Evolutionary conservation across 805 yeast species (phyloP).

Genomic region (Blastobotrys chiropterorum): DNA sequence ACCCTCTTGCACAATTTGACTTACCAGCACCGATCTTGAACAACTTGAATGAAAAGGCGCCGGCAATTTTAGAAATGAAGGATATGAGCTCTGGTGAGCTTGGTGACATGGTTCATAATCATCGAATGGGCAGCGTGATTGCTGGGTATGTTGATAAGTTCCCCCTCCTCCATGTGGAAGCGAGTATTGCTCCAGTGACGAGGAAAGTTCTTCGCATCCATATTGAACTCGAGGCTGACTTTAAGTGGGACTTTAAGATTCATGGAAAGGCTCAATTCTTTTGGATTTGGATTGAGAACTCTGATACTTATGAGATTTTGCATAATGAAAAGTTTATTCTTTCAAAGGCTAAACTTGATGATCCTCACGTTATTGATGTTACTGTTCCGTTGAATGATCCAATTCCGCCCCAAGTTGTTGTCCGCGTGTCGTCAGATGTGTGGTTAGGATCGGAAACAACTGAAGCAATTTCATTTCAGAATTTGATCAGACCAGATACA

Average conservation of each 20-base stretch:
- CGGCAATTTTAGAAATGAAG: slow-evolving; percentile 64
- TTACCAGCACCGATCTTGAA: slow-evolving; percentile 57
- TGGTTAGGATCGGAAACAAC: slow-evolving; percentile 85
- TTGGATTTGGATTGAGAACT: slow-evolving; percentile 90
- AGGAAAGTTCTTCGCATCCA: slow-evolving; percentile 79
- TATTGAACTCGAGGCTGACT: slow-evolving; percentile 63
- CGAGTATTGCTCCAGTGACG: slow-evolving; percentile 86
- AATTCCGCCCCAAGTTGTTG: slow-evolving; percentile 79
- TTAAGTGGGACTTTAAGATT: slow-evolving; percentile 72
- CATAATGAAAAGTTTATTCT: slow-evolving; percentile 80
- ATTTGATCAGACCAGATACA: slow-evolving; percentile 79
- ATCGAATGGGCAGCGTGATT: slow-evolving; percentile 60
- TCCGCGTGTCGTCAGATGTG: slow-evolving; percentile 71
- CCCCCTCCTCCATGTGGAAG: slow-evolving; percentile 68
- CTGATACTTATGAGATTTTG: slow-evolving; percentile 62
- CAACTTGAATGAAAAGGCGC: slow-evolving; percentile 41
- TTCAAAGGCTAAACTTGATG: slow-evolving; percentile 47
- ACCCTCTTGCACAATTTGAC: slow-evolving; percentile 84
- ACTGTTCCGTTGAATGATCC: slow-evolving; percentile 90
- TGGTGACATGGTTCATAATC: slow-evolving; percentile 86
- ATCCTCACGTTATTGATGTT: slow-evolving; percentile 71
- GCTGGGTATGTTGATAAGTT: slow-evolving; percentile 59
- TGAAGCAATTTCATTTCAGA: slow-evolving; percentile 80
- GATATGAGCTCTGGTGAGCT: slow-evolving; percentile 70
- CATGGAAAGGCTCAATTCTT: slow-evolving; percentile 85